Conservation (phyloP, 1,284 basidiomycete genomes). For the Puccinia novopanici region DNA sequence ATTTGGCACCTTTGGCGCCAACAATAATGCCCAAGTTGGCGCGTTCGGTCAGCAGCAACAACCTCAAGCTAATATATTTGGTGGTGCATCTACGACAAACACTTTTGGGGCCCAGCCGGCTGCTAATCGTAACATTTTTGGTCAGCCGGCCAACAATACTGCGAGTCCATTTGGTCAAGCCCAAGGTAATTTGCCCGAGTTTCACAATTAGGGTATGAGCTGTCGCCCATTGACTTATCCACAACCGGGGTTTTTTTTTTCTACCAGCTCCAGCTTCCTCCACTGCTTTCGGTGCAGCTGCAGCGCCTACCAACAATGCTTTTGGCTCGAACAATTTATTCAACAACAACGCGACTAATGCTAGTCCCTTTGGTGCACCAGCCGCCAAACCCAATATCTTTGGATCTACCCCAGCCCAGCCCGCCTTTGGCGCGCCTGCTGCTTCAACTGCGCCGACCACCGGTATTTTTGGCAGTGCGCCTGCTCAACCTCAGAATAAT, state of each 20-base stretch:
- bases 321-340: constrained; percentile 38
- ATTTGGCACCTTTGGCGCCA: constrained; percentile 39
- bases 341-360: constrained; percentile 30
- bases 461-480: constrained; percentile 17
- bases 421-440: constrained; percentile 33
- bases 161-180: constrained; percentile 40
- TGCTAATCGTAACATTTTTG: constrained; percentile 40
- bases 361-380: constrained; percentile 36
- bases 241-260: neutral
- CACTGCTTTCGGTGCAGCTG: constrained; percentile 32
- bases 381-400: constrained; percentile 49
- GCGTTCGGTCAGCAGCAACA: constrained; percentile 49
- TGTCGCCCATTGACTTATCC: neutral
- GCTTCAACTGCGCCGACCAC: constrained; percentile 29
- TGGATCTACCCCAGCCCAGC: constrained; percentile 24
- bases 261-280: constrained; percentile 22
- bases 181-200: constrained; percentile 15
- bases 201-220: neutral
- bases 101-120: constrained; percentile 44
- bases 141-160: constrained; percentile 31
- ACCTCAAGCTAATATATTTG: constrained; percentile 42
- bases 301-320: constrained; percentile 35
- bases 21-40: constrained; percentile 30
- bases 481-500: constrained; percentile 42
- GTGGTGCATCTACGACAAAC: constrained; percentile 12